A percentile compares a stretch with the other conserved stretches of the same genome.
These are phyloP conservation scores for Mucor mucedo DNA, from an alignment of 371 early-diverging fungal genomes.

Conservation along the genomic window DNA sequence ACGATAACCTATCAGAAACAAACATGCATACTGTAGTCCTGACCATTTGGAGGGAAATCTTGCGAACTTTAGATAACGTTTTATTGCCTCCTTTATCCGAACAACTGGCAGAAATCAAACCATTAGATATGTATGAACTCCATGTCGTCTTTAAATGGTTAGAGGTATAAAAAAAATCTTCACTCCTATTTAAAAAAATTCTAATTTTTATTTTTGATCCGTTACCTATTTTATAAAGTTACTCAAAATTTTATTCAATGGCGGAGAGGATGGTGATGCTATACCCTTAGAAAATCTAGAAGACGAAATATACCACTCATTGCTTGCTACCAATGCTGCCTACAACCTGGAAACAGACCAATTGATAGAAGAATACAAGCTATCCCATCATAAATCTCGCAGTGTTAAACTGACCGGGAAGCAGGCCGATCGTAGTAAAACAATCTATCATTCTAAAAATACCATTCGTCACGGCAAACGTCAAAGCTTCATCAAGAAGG, in stretches of 20 bases:
- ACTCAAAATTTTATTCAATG: conserved; percentile 85
- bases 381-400: conserved; percentile 14
- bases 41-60: conserved; percentile 85
- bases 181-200: too few relatives aligned
- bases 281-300: conserved; percentile 77
- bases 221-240: conserved; percentile 51
- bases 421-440: conserved; percentile 47
- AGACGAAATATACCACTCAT: conserved; percentile 73
- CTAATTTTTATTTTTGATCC: not conserved
- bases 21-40: conserved; percentile 83
- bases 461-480: conserved; percentile 41
- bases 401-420: conserved; percentile 44
- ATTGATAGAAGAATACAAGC: conserved; percentile 64
- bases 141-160: conserved; percentile 78
- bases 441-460: conserved; percentile 48
- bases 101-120: conserved; percentile 58
- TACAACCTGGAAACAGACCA: conserved; percentile 66
- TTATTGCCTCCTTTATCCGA: conserved; percentile 85
- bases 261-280: conserved; percentile 85
- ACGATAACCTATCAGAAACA: conserved; percentile 74
- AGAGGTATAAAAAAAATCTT: conserved; percentile 45
- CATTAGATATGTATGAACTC: conserved; percentile 71
- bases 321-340: conserved; percentile 63
- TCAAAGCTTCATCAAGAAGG: conserved; percentile 3
- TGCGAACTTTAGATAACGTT: conserved; percentile 71